Evolutionary conservation across 225 moss, liverwort and hornwort genomes (phyloP).

Genomic region (Lunularia cruciata): DNA sequence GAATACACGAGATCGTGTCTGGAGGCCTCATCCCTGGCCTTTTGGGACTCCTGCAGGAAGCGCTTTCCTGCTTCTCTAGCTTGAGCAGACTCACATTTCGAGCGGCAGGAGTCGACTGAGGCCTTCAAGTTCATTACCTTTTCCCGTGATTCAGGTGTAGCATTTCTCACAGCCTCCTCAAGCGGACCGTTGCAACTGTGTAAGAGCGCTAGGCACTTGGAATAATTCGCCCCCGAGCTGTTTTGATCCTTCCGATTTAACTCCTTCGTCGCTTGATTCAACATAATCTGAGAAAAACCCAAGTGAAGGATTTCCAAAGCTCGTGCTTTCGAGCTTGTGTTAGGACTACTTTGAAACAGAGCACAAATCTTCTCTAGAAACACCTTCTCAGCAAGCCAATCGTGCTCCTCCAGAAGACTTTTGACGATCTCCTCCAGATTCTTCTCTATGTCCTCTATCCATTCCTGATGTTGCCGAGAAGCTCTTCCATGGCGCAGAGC

Average conservation of each 20-base stretch:
- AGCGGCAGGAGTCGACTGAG: constrained; percentile 28
- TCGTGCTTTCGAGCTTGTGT: constrained; percentile 27
- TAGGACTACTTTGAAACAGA: constrained; percentile 15
- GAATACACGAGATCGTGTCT: constrained; percentile 27
- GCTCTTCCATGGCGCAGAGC: constrained; percentile 45
- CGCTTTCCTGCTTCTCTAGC: constrained; percentile 37
- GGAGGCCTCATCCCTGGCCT: constrained; percentile 19
- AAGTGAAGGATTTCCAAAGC: constrained; percentile 35
- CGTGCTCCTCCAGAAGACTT: constrained; percentile 10
- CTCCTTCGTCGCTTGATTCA: constrained; percentile 40
- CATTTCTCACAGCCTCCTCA: constrained; percentile 34
- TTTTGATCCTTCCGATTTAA: constrained; percentile 25
- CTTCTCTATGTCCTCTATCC: constrained; percentile 36
- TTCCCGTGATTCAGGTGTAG: constrained; percentile 25
- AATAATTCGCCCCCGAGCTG: constrained; percentile 10
- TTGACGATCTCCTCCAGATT: constrained; percentile 35
- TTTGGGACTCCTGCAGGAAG: constrained; percentile 29
- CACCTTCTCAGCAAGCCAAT: not conserved
- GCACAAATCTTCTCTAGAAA: constrained; percentile 27
- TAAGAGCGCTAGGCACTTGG: constrained; percentile 34
- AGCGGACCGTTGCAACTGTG: constrained; percentile 31
- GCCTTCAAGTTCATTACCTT: constrained; percentile 24
- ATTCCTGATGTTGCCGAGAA: constrained; percentile 35
- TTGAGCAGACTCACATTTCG: constrained; percentile 47
- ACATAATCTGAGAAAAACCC: constrained; percentile 29